Evolutionary conservation across 2,329 filamentous ascomycete species (phyloP).

Genomic region (Thelonectria blattea): DNA sequence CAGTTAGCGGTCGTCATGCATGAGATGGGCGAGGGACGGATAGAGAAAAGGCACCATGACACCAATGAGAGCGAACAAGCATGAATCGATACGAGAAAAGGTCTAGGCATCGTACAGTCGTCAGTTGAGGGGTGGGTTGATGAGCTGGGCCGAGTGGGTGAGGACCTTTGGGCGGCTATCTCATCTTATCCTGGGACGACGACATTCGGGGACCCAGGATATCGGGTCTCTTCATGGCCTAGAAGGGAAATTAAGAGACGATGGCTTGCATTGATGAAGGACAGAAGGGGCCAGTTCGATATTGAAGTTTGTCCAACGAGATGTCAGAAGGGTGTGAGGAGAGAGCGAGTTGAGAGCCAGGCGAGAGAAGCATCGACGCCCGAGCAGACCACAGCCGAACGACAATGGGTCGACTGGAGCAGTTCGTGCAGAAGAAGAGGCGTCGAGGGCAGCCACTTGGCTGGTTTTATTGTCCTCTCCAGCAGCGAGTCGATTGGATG

Average conservation of each 20-base stretch:
- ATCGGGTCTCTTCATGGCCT: constrained; percentile 7
- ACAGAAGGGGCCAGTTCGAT: neutral
- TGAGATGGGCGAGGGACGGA: neutral
- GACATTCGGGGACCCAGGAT: constrained; percentile 5
- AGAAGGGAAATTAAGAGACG: constrained; percentile 4
- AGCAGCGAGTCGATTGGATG: constrained; percentile 17
- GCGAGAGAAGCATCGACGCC: neutral
- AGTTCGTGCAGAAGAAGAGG: neutral
- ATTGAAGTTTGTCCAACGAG: neutral
- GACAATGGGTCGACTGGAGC: constrained; percentile 20
- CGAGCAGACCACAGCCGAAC: neutral
- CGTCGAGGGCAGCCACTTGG: neutral
- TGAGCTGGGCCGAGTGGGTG: neutral
- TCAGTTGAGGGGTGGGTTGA: neutral
- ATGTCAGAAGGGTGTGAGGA: neutral
- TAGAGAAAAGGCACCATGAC: neutral
- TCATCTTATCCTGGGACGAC: neutral
- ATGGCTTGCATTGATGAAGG: constrained; percentile 16
- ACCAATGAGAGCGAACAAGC: neutral
- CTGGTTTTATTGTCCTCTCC: neutral
- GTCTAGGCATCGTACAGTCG: neutral
- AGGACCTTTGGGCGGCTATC: constrained; percentile 15
- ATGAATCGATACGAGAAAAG: neutral
- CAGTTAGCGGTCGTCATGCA: too few relatives aligned
- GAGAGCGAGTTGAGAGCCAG: too few relatives aligned